phyloP scores from a whole-genome alignment of 257 asterid genomes.

The Ajuga chamaepitys region DNA sequence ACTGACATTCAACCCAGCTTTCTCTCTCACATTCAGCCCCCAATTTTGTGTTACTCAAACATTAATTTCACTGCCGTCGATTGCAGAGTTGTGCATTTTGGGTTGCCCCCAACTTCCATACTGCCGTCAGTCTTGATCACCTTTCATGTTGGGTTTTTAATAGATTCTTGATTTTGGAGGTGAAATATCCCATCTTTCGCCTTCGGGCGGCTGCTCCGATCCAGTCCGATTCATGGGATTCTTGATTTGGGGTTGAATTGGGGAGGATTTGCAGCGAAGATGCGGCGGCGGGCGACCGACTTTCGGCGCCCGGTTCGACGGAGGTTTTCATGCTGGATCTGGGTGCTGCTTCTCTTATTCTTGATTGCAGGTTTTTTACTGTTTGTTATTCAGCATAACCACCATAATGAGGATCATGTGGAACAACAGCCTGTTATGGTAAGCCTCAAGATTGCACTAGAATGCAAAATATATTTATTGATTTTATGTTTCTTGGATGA shows the following conservation, averaged over 20 bases:
- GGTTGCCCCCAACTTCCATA: neutral
- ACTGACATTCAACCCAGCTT: slow-evolving; percentile 15
- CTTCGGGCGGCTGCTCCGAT: neutral
- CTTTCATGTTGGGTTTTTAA: slow-evolving; percentile 12
- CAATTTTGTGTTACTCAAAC: neutral
- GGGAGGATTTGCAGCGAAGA: slow-evolving; percentile 37
- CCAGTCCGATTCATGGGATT: slow-evolving; percentile 23
- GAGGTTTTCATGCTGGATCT: slow-evolving; percentile 76
- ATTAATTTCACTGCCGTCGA: neutral
- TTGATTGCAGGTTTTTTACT: slow-evolving; percentile 48
- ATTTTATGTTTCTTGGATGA: neutral
- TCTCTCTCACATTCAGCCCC: neutral
- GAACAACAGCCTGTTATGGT: slow-evolving; percentile 65
- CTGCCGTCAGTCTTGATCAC: slow-evolving; percentile 13
- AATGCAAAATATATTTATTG: neutral
- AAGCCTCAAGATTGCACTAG: neutral
- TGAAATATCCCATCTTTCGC: slow-evolving; percentile 1
- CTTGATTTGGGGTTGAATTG: slow-evolving; percentile 27
- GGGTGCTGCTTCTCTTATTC: slow-evolving; percentile 53
- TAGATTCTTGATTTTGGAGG: slow-evolving; percentile 23
- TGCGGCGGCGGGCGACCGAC: slow-evolving; percentile 95
- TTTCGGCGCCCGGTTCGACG: slow-evolving; percentile 85
- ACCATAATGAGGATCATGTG: slow-evolving; percentile 46
- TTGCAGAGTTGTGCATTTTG: slow-evolving; percentile 3
- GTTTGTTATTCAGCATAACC: slow-evolving; percentile 63